Conservation (phyloP, 257 asterid genomes). For the Asclepias syriaca region DNA sequence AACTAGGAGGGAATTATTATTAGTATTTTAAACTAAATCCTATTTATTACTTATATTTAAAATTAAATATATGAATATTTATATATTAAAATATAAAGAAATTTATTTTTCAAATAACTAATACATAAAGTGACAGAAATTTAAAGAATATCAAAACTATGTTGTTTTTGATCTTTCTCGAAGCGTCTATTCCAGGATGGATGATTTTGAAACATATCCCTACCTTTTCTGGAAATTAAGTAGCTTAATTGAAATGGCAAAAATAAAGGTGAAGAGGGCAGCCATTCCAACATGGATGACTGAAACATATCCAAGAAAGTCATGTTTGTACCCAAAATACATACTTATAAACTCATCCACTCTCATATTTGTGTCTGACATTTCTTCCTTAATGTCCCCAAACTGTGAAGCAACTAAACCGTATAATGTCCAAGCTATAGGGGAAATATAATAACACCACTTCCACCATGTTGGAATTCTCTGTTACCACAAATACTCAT, state of each 20-base stretch:
- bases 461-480: constrained; percentile 85
- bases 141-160: too few species aligned
- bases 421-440: constrained; percentile 62
- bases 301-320: constrained; percentile 59
- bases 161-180: too few species aligned
- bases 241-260: constrained; percentile 55
- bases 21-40: too few species aligned
- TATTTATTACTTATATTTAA: too few species aligned
- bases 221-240: constrained; percentile 71
- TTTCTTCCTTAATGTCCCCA: constrained; percentile 40
- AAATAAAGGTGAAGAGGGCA: constrained; percentile 51
- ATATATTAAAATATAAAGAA: too few species aligned
- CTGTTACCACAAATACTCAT: constrained; percentile 24
- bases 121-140: too few species aligned
- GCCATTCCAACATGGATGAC: constrained; percentile 39
- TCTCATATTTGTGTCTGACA: constrained; percentile 34
- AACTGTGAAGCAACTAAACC: constrained; percentile 64
- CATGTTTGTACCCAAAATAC: constrained; percentile 51
- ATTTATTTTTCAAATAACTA: too few species aligned
- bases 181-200: too few species aligned
- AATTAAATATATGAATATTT: too few species aligned
- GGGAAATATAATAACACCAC: constrained; percentile 62
- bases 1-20: too few species aligned
- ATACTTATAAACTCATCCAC: constrained; percentile 45
- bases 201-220: not conserved